Evolutionary conservation across 2,329 filamentous ascomycete genomes (phyloP), one percentile per base, ranked within the genome.

Genomic region (Ophiostoma pallidulum): DNA sequence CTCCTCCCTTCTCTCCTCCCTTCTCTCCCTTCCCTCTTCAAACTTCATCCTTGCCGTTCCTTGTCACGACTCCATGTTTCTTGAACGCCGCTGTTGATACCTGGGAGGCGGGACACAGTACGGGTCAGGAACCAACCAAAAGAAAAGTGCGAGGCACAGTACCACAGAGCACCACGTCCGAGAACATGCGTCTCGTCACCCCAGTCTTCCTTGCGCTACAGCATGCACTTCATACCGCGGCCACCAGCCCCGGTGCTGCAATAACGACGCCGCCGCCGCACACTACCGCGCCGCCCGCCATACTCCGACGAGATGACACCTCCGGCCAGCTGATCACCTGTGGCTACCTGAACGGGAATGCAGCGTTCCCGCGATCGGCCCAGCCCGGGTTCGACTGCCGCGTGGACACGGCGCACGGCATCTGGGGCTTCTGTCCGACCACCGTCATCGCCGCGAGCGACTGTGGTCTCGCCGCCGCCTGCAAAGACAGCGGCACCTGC

Each of bases 361-460:
- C 58, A 1, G 39, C 53, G 1, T 49, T 50, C 12, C 45, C 55
- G 2, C 57, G 65, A 13, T 64, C 62, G 0, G 64, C 66, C 0
- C 53, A 61, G 5, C 31, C 51, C 0, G 66, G 63, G 0, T 68
- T 55, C 35, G 58, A 64, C 53, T 68, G 63, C 46, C 62, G 62
- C 7, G 56, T 68, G 3, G 63, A 68, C 38, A 57, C 58, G 1
- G 32, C 48, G 4, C 56, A 63, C 16, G 61, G 57, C 0, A 54
- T 69, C 4, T 69, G 65, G 65, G 66, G 66, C 0, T 65, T 68
- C 55, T 69, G 65, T 41, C 62, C 64, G 1, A 63, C 59, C 0
- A 63, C 59, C 0, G 62, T 68, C 3, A 51, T 62, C 3, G 41
- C 54, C 1, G 66, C 64, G 3, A 59, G 55, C 1, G 65, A 69